Evolutionary conservation across 768 basidiomycete species (phyloP).

Genomic region (Cyclocybe cylindracea): DNA sequence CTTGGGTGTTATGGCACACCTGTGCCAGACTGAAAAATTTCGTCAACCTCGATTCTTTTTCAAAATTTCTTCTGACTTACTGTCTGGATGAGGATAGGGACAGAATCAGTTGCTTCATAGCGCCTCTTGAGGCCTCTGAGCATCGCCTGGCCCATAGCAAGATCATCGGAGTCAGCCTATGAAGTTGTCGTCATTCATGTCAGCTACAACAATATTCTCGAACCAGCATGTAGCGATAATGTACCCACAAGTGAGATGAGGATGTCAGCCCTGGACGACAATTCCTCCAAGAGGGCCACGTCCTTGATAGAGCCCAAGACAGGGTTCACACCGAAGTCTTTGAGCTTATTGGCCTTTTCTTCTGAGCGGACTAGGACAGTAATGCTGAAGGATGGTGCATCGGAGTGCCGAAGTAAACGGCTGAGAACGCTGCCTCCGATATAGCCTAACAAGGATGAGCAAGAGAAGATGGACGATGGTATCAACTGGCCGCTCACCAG

Average conservation of each 20-base stretch:
- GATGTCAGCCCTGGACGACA: conserved; percentile 40
- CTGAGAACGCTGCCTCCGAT: conserved; percentile 47
- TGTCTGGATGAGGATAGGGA: conserved; percentile 59
- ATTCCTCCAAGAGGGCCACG: conserved; percentile 33
- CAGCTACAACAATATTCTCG: background rate
- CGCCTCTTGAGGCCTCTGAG: conserved; percentile 54
- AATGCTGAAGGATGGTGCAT: conserved; percentile 34
- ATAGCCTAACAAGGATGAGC: conserved; percentile 32
- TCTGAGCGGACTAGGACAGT: conserved; percentile 45
- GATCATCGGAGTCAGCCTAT: conserved; percentile 45
- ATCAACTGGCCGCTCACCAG: no score
- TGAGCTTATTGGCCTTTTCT: conserved; percentile 45
- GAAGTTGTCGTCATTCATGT: conserved; percentile 2
- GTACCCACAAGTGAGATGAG: conserved; percentile 35
- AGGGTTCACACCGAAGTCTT: conserved; percentile 35
- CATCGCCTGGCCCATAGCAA: conserved; percentile 42
- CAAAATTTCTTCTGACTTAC: conserved; percentile 33
- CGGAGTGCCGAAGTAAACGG: conserved; percentile 38
- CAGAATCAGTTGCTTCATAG: conserved; percentile 37
- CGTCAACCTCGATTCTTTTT: background rate
- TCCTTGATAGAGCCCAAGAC: conserved; percentile 41
- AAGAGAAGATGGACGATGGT: no score
- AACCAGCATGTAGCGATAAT: background rate
- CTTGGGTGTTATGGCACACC: conserved; percentile 8
- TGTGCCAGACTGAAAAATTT: conserved; percentile 19